Base-by-base conservation (phyloP, 2,329 filamentous ascomycete genomes). In the Verticillium albo-atrum region DNA sequence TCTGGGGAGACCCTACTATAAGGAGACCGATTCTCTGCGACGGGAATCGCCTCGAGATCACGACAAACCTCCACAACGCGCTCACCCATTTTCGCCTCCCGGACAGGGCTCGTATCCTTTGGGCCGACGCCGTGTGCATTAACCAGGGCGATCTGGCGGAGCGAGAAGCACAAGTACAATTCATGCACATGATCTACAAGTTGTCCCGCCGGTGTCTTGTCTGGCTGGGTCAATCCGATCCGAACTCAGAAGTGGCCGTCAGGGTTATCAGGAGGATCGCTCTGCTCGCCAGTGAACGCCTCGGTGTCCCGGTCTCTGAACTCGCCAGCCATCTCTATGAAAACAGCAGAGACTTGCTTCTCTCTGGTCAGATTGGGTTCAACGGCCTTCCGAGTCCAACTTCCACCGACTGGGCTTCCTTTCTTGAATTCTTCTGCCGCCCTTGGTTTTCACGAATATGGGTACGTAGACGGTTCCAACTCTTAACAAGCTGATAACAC, bases 51-150 rank as follows among this genome's bases (percentile, higher is more conserved):
- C 62, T 74, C 15, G 58, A 67, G 26, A 58, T 74, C 12, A 74
- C 72, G 23, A 59, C 59, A 56, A 73, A 69, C 58, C 52, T 74
- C 37, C 62, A 68, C 30, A 69, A 67, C 34, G 72, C 72, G 26
- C 64, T 74, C 23, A 60, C 54, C 14, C 68, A 71, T 3, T 58
- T 74, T 60, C 65, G 72, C 47, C 63, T 65, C 35, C 51, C 63
- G n/a, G 64, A 66, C n/a, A 34, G 35, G 26, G 61, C 63, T 25
- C 67, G 72, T 15, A 3, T 54, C 30, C 63, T 75, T 6, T 75
- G 73, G 73, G 71, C 73, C 3, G 73, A 75, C 54, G 73, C 75
- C 62, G 62, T 75, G 37, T 75, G 73, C 35, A 62, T 62, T 51
- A 60, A 62, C 26, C 60, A 62, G 54, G 28, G 34, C 34, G 54